These are phyloP conservation scores for Tritrichomonas foetus DNA, from an alignment of 208 protist genomes.

Conservation along the genomic window DNA sequence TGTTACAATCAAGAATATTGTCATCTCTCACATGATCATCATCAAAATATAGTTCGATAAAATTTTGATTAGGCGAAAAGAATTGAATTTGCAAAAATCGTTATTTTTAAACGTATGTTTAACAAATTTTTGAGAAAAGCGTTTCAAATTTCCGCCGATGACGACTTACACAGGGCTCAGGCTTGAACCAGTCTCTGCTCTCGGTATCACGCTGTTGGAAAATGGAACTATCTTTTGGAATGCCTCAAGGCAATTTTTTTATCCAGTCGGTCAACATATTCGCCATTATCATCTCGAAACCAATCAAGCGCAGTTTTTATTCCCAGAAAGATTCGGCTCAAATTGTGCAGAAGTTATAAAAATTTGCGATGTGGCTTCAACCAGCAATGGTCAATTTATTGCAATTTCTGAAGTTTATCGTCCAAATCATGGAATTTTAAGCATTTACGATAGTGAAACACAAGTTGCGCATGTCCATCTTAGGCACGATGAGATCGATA, in stretches of 20 bases:
- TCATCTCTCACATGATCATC: no score
- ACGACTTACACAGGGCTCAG: background rate
- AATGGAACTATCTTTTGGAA: constrained; percentile 23
- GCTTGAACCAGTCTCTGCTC: background rate
- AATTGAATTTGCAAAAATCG: no score
- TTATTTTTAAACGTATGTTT: no score
- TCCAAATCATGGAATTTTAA: constrained; percentile 24
- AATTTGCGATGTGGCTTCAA: constrained; percentile 2
- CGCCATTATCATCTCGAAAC: constrained; percentile 12
- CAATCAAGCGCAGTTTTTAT: background rate
- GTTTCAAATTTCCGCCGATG: no score
- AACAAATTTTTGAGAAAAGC: no score
- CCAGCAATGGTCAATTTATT: constrained; percentile 9
- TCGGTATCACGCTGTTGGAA: background rate
- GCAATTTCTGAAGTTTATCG: constrained; percentile 39
- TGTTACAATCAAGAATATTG: no score
- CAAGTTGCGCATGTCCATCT: constrained; percentile 10
- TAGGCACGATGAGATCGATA: background rate
- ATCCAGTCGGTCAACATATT: constrained; percentile 25
- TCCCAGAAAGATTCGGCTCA: background rate
- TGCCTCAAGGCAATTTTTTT: constrained; percentile 26
- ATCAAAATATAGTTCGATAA: no score
- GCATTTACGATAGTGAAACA: constrained; percentile 26
- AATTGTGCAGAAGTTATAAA: background rate
- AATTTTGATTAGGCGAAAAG: no score